These are phyloP conservation scores for Solanum ossicruentum DNA, from an alignment of 257 asterid genomes.

Conservation along the genomic window DNA sequence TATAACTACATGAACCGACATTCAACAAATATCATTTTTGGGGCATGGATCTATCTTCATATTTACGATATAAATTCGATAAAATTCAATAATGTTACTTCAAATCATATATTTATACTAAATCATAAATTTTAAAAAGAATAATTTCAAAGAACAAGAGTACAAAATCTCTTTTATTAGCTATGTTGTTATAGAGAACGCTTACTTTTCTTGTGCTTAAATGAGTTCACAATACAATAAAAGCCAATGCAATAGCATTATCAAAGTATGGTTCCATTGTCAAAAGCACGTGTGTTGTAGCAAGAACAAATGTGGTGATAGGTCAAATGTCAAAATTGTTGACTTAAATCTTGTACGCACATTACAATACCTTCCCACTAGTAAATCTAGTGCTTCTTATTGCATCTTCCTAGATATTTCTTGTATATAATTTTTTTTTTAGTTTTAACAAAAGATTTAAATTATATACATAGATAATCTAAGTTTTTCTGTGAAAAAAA, in stretches of 20 bases:
- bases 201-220: no score
- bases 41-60: not conserved
- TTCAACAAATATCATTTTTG: not conserved
- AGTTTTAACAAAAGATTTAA: no score
- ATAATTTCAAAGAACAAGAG: no score
- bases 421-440: not conserved
- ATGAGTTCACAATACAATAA: no score
- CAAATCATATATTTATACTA: not conserved
- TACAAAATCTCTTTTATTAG: no score
- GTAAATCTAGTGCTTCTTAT: not conserved
- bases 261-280: not conserved
- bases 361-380: not conserved
- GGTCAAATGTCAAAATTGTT: not conserved
- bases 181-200: no score
- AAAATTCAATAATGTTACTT: not conserved
- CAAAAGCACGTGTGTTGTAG: not conserved
- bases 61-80: not conserved
- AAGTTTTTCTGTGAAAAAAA: no score
- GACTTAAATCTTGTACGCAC: not conserved
- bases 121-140: no score
- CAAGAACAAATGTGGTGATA: not conserved
- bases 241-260: not conserved
- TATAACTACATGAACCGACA: not conserved
- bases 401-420: not conserved
- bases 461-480: no score